Percentiles rank a stretch among this genome's conserved stretches.
Conservation (phyloP, 2,329 filamentous ascomycete genomes). For the Dactylellina cionopaga region DNA sequence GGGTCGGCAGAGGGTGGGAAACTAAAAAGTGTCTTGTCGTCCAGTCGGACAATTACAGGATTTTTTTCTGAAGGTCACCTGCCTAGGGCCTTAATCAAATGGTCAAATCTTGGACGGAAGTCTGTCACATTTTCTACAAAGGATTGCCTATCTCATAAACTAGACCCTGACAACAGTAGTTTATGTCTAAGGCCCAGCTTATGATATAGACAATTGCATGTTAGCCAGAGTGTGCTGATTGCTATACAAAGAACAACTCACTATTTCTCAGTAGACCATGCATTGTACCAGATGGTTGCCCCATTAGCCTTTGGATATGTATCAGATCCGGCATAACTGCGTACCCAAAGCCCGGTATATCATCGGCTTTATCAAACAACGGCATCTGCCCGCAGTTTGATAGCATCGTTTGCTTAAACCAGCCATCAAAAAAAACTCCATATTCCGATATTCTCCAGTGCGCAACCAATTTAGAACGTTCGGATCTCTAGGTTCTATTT, state of each 20-base stretch:
- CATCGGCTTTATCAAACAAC: slow-evolving; percentile 61
- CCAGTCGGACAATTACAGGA: slow-evolving; percentile 11
- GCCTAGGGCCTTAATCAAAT: background rate
- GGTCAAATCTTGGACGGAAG: slow-evolving; percentile 8
- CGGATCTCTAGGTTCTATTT: slow-evolving; percentile 63
- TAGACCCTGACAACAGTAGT: background rate
- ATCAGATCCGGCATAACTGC: slow-evolving; percentile 61
- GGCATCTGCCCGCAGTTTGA: slow-evolving; percentile 63
- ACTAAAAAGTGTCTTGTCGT: slow-evolving; percentile 28
- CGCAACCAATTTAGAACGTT: slow-evolving; percentile 63
- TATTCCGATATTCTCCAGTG: slow-evolving; percentile 60
- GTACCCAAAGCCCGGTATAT: slow-evolving; percentile 60
- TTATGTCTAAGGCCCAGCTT: background rate
- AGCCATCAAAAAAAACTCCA: slow-evolving; percentile 64
- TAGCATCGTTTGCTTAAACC: slow-evolving; percentile 61
- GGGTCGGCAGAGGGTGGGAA: slow-evolving; percentile 60
- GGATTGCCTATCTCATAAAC: too few species aligned
- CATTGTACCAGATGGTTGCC: slow-evolving; percentile 47
- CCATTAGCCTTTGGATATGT: slow-evolving; percentile 62
- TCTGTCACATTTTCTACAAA: slow-evolving; percentile 8
- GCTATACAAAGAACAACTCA: background rate
- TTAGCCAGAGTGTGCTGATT: background rate
- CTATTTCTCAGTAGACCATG: slow-evolving; percentile 12
- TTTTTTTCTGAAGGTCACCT: background rate
- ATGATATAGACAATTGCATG: background rate